These are phyloP conservation scores for Rhizopogon salebrosus DNA, from an alignment of 768 basidiomycete genomes.

Conservation along the genomic window DNA sequence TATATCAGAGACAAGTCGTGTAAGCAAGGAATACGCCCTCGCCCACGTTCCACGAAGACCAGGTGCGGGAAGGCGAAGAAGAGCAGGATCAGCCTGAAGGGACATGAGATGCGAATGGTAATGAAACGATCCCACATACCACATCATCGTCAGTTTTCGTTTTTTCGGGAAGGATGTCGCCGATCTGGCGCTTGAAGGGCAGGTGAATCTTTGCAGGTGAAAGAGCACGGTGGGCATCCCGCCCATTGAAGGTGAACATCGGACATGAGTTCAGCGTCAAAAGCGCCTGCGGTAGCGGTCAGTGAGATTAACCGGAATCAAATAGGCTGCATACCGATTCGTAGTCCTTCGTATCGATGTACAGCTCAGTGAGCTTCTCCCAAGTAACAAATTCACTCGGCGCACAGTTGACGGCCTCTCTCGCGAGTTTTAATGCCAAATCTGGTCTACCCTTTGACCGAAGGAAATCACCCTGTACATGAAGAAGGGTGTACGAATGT, in stretches of 20 bases:
- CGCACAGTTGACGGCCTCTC: slow-evolving; percentile 95
- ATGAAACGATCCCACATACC: slow-evolving; percentile 30
- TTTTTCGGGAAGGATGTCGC: slow-evolving; percentile 85
- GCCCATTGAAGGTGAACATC: slow-evolving; percentile 99
- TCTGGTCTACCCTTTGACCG: slow-evolving; percentile 77
- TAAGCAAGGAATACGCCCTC: slow-evolving; percentile 85
- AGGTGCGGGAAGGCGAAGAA: slow-evolving; percentile 92
- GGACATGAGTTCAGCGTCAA: slow-evolving; percentile 98
- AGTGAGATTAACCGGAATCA: background rate
- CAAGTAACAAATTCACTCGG: slow-evolving; percentile 99
- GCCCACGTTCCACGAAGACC: slow-evolving; percentile 95
- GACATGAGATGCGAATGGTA: background rate
- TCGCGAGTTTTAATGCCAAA: slow-evolving; percentile 89
- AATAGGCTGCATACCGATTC: slow-evolving; percentile 46
- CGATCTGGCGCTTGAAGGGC: slow-evolving; percentile 80
- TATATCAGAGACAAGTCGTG: slow-evolving; percentile 87
- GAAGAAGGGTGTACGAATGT: slow-evolving; percentile 90
- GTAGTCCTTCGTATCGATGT: slow-evolving; percentile 85
- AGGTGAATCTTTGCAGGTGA: slow-evolving; percentile 77
- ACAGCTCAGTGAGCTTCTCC: slow-evolving; percentile 95
- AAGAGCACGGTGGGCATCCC: slow-evolving; percentile 85
- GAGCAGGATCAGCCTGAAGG: slow-evolving; percentile 82
- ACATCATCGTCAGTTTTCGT: slow-evolving; percentile 82
- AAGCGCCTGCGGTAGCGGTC: slow-evolving; percentile 45
- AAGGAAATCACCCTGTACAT: slow-evolving; percentile 92